Evolutionary conservation across 805 yeast genomes (phyloP), one percentile per base, ranked within the genome.

Genomic region (Pichia nakasei): DNA sequence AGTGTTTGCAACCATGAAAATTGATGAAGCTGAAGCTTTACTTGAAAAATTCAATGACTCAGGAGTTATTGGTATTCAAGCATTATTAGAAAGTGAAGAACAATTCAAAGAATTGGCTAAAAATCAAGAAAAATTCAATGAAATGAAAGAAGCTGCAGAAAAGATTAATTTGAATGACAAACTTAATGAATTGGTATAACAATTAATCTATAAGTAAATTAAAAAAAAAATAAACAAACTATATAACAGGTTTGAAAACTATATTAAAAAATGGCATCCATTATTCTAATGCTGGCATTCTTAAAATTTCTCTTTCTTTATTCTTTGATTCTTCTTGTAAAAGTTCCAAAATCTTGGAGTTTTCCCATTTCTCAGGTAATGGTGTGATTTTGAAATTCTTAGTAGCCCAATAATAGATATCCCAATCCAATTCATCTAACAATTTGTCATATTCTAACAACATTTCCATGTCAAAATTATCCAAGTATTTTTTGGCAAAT

Each of bases 341-440:
- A 65, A 71, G 59, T 43, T 60, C 59, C 67, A 91, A 70, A 34
- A 91, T 68, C 53, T 73, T 66, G 12, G 85, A 76, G 46, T 82
- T 58, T 58, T 79, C 71, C 96, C 96, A 93, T 58, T 76, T 75
- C 35, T 84, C 87, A 15, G 97, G 97, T 50, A 91, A 70, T 13
- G 95, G 95, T 38, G 89, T 85, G 18, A 85, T 78, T 31, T 76
- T 79, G 55, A 67, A 85, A 61, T 89, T 86, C 52, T 76, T 77
- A 2, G 97, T 87, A 22, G 95, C 95, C 98, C 98, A 91, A 67
- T 93, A 93, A 64, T 86, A 93, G 48, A 93, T 89, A 63, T 93
- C 98, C 98, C 98, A 93, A 64, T 93, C 98, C n/a, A 91, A 77
- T 64, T 91, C 95, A 62, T 93, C 95, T 58, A 93, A 71, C 46